Evolutionary conservation across 2,329 filamentous ascomycete genomes (phyloP).

Genomic region (Berkeleyomyces rouxiae): DNA sequence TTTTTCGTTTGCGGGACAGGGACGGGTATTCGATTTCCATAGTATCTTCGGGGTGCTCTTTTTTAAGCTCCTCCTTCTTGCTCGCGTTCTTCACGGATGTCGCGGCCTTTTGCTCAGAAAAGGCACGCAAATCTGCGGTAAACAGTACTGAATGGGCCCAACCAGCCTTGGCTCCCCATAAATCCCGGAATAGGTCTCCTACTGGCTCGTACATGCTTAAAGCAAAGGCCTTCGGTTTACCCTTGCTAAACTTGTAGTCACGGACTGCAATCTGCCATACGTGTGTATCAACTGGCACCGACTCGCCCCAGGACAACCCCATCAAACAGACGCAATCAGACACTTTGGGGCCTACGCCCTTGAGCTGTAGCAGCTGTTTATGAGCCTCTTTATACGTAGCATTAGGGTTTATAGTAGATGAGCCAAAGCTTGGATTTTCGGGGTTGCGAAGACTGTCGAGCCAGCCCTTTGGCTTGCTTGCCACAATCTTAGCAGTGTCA

Average conservation of each 20-base stretch:
- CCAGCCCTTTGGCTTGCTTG: conserved; percentile 56
- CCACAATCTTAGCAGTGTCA: conserved; percentile 63
- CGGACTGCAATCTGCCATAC: conserved; percentile 96
- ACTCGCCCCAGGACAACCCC: conserved; percentile 89
- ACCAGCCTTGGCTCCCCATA: conserved; percentile 88
- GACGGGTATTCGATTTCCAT: conserved; percentile 20
- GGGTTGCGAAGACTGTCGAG: conserved; percentile 64
- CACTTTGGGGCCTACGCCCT: conserved; percentile 91
- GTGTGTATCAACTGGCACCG: conserved; percentile 92
- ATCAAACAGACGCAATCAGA: conserved; percentile 94
- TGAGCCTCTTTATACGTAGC: conserved; percentile 67
- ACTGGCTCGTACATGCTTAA: conserved; percentile 81
- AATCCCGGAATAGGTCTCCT: conserved; percentile 68
- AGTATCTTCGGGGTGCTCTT: conserved; percentile 15
- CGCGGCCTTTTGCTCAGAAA: conserved; percentile 42
- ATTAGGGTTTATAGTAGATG: conserved; percentile 15
- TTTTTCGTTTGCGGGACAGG: conserved; percentile 10
- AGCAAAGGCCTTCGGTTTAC: conserved; percentile 69
- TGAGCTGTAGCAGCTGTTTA: conserved; percentile 57
- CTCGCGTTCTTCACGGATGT: conserved; percentile 12
- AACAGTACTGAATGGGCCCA: conserved; percentile 98
- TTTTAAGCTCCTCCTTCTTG: conserved; percentile 16
- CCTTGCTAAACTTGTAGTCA: conserved; percentile 85
- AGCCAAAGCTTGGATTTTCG: conserved; percentile 43
- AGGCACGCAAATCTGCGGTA: conserved; percentile 76